Evolutionary conservation across 2,329 filamentous ascomycete genomes (phyloP).

Genomic region (Emergomyces pasteurianus): DNA sequence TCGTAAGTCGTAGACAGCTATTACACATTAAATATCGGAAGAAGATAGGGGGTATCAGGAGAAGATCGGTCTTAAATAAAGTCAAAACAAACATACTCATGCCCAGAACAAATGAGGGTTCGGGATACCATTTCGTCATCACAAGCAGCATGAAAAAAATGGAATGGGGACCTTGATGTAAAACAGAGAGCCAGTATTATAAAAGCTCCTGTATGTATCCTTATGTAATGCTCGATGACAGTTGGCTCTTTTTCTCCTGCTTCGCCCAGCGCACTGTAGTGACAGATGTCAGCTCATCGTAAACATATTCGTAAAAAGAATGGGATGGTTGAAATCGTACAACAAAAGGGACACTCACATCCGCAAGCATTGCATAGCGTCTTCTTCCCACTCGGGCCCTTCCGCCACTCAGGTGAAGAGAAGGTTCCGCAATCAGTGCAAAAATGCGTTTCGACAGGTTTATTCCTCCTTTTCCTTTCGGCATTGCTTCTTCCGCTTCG

Average conservation of each 20-base stretch:
- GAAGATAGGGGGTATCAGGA: not conserved
- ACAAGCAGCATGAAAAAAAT: not conserved
- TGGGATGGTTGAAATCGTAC: not conserved
- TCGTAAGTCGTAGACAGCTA: not conserved
- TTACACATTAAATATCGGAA: not conserved
- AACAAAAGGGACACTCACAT: conserved; percentile 38
- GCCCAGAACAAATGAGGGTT: not conserved
- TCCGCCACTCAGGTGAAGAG: conserved; percentile 92
- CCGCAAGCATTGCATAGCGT: conserved; percentile 94
- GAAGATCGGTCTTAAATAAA: not conserved
- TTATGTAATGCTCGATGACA: not conserved
- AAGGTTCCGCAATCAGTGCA: conserved; percentile 92
- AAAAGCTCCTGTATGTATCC: too few species aligned
- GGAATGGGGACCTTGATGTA: not conserved
- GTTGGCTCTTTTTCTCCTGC: conserved; percentile 62
- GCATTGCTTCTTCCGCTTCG: conserved; percentile 39
- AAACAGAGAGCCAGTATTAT: not conserved
- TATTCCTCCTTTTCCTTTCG: conserved; percentile 79
- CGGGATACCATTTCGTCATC: not conserved
- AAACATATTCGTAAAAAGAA: not conserved
- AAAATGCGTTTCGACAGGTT: conserved; percentile 74
- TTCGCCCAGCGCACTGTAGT: conserved; percentile 45
- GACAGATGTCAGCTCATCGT: conserved; percentile 1
- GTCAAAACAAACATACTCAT: not conserved
- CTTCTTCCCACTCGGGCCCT: conserved; percentile 84